Percentiles rank a stretch among this genome's conserved stretches.
phyloP scores from a whole-genome alignment of 106 monocot genomes.

The Allium sativum region DNA sequence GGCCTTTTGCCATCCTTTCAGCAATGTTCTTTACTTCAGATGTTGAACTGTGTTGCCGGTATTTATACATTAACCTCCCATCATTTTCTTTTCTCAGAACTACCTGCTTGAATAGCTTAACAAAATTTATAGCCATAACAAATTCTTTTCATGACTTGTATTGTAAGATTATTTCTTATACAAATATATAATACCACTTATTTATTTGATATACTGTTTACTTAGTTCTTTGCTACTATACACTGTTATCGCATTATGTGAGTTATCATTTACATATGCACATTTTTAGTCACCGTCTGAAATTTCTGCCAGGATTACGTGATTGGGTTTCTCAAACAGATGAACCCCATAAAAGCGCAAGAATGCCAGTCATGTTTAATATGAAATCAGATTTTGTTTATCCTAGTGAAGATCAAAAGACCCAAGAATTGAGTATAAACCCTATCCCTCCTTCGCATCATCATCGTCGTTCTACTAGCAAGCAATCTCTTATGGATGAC shows the following conservation, averaged over 20 bases:
- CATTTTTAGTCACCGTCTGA: too few relatives aligned
- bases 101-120: too few relatives aligned
- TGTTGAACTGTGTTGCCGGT: slow-evolving; percentile 67
- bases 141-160: too few relatives aligned
- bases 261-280: too few relatives aligned
- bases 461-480: slow-evolving; percentile 18
- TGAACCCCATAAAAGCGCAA: slow-evolving; percentile 24
- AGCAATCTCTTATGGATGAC: slow-evolving; percentile 24
- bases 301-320: slow-evolving; percentile 33
- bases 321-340: slow-evolving; percentile 61
- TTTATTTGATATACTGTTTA: too few relatives aligned
- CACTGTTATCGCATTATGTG: too few relatives aligned
- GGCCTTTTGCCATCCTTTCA: slow-evolving; percentile 47
- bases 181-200: too few relatives aligned
- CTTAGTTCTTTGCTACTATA: too few relatives aligned
- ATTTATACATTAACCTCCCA: not conserved
- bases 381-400: slow-evolving; percentile 16
- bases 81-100: too few relatives aligned
- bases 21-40: slow-evolving; percentile 59
- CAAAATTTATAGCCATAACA: too few relatives aligned
- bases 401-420: slow-evolving; percentile 19
- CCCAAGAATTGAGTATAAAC: slow-evolving; percentile 6
- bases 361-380: slow-evolving; percentile 38
- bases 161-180: too few relatives aligned
- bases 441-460: slow-evolving; percentile 14